Evolutionary conservation across 129 eudicot genomes (phyloP), one percentile per base, ranked within the genome.

Genomic region (Erigeron canadensis): DNA sequence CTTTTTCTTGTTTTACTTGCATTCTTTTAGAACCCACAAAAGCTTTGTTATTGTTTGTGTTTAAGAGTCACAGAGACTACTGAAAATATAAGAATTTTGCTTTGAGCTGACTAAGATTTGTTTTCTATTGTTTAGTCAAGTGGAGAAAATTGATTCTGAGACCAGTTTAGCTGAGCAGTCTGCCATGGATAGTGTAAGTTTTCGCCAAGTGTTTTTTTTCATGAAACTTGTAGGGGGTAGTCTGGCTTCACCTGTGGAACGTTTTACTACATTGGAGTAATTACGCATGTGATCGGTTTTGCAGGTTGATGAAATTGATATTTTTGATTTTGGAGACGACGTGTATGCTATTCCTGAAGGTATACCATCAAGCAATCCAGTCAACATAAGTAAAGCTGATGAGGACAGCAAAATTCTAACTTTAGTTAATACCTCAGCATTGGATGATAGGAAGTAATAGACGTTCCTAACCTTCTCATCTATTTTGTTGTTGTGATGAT

Each of bases 261-360:
- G 57, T 51, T 51, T 50, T 16, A n/a, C 57, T 4, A 16, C 2
- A 48, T n/a, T 51, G 5, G 1, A 51, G 17, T 60, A 22, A 59
- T 28, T 13, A 50, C 28, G 8, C 16, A 60, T 10, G 21, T 59
- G 42, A 6, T 4, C 18, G 37, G 65, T 5, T 28, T 22, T 22
- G 65, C 43, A 10, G 65, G 18, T 59, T 59, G 0, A 59, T 13
- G 18, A 38, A 28, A 7, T 7, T 0, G 10, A 60, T 28, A 10
- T 60, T 34, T 34, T 23, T 34, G 19, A 28, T 60, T 60, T 60
- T 60, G 65, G 65, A 9, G 38, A 60, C 5, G 65, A 60, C 28
- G 19, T 60, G 15, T 60, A 10, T 6, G 44, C 12, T 23, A 38
- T 6, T 60, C 65, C 65, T 5, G 41, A 60, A 34, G 44, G 0